phyloP scores from a whole-genome alignment of 2,329 filamentous ascomycete species.

The Monilinia laxa region DNA sequence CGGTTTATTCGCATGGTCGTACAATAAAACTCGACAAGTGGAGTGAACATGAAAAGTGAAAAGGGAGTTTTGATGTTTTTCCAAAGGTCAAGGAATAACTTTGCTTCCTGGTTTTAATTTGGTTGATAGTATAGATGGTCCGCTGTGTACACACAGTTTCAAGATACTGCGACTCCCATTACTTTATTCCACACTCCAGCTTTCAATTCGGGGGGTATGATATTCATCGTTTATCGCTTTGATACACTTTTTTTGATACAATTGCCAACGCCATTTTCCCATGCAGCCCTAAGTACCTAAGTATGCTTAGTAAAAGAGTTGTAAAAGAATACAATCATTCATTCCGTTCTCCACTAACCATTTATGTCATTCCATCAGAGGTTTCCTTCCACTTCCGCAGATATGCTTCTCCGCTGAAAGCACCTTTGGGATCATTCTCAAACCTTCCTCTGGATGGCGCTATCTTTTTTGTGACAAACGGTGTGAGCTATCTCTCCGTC shows the following conservation, averaged over 20 bases:
- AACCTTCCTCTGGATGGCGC: slow-evolving; percentile 54
- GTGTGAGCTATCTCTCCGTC: slow-evolving; percentile 63
- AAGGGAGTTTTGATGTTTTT: not conserved
- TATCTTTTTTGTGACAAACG: slow-evolving; percentile 69
- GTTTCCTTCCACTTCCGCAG: slow-evolving; percentile 61
- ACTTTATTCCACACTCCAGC: not conserved
- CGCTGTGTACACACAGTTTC: not conserved
- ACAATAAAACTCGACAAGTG: not conserved
- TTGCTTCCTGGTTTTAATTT: not conserved
- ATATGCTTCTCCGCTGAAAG: slow-evolving; percentile 61
- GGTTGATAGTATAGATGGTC: not conserved
- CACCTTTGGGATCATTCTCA: slow-evolving; percentile 52
- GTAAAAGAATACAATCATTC: not conserved
- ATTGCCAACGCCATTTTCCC: slow-evolving; percentile 24
- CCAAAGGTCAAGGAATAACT: not conserved
- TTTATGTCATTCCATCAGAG: slow-evolving; percentile 19
- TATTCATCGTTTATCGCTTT: slow-evolving; percentile 23
- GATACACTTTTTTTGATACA: slow-evolving; percentile 26
- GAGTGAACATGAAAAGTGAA: too few relatives aligned
- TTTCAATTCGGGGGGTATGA: slow-evolving; percentile 15
- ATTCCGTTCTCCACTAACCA: slow-evolving; percentile 3
- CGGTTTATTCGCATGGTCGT: not conserved
- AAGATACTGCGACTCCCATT: not conserved
- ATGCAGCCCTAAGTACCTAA: slow-evolving; percentile 17
- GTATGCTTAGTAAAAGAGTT: slow-evolving; percentile 6